Conservation (phyloP, 2,329 filamentous ascomycete genomes). For the Camptophora hylomeconis region DNA sequence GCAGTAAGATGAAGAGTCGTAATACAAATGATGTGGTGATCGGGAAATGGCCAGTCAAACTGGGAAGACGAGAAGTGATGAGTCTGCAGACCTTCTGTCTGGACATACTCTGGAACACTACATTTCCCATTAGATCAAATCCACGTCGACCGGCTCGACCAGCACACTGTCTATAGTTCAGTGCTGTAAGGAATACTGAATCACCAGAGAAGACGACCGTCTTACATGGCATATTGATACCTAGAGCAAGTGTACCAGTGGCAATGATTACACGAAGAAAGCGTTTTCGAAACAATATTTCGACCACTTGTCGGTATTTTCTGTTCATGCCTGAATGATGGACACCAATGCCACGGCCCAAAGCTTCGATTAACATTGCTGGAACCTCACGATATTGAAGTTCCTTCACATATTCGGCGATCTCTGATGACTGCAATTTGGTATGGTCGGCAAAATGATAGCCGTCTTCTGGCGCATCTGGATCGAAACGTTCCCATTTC, state of each 20-base stretch:
- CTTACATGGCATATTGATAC: constrained; percentile 76
- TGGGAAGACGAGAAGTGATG: constrained; percentile 59
- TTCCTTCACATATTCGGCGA: constrained; percentile 41
- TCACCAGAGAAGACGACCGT: constrained; percentile 68
- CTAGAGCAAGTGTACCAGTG: constrained; percentile 62
- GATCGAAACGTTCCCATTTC: constrained; percentile 53
- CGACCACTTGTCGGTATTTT: constrained; percentile 59
- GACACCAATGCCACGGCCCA: constrained; percentile 58
- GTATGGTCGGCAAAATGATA: constrained; percentile 56
- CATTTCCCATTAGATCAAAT: constrained; percentile 68
- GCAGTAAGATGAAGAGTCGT: constrained; percentile 52
- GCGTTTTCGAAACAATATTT: constrained; percentile 61
- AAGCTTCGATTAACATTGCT: constrained; percentile 43
- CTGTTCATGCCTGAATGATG: constrained; percentile 73
- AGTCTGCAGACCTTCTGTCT: constrained; percentile 51
- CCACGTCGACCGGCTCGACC: constrained; percentile 69
- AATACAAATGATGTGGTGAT: constrained; percentile 62
- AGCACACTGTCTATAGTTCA: constrained; percentile 65
- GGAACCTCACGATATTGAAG: constrained; percentile 39
- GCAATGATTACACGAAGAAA: constrained; percentile 60
- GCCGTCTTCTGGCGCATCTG: constrained; percentile 46
- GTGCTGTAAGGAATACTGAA: constrained; percentile 56
- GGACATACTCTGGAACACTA: constrained; percentile 60
- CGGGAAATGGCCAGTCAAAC: constrained; percentile 65
- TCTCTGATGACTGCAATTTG: constrained; percentile 44